Percentiles rank a stretch among this genome's conserved stretches.
phyloP scores from a whole-genome alignment of 495 filamentous ascomycete species.

The Podospora appendiculata region DNA sequence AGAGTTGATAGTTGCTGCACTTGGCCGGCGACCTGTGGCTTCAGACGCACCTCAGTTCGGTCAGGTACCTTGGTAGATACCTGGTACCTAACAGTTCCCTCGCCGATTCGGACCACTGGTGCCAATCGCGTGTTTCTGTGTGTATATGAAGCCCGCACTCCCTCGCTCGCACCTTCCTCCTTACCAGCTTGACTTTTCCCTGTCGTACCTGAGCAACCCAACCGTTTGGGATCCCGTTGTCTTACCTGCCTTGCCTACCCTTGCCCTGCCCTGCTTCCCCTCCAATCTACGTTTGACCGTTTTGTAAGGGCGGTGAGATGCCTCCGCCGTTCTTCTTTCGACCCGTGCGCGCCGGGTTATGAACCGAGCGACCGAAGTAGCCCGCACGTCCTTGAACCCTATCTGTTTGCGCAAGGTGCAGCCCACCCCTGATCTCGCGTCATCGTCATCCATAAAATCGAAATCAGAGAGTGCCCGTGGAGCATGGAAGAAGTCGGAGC shows the following conservation, averaged over 20 bases:
- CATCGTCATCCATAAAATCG: slow-evolving; percentile 24
- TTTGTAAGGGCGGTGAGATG: slow-evolving; percentile 27
- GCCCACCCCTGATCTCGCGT: slow-evolving; percentile 23
- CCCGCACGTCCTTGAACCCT: no score
- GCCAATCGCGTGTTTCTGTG: slow-evolving; percentile 1
- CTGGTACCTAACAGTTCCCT: not conserved
- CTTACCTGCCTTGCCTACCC: not conserved
- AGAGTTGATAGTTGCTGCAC: no score
- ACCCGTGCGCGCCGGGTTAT: slow-evolving; percentile 24
- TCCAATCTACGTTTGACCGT: not conserved
- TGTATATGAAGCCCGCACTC: slow-evolving; percentile 3
- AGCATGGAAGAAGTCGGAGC: slow-evolving; percentile 14
- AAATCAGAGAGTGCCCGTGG: slow-evolving; percentile 9
- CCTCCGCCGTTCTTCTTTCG: slow-evolving; percentile 27
- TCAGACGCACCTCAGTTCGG: no score
- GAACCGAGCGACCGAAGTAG: slow-evolving; percentile 4
- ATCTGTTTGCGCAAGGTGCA: slow-evolving; percentile 14
- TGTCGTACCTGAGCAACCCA: not conserved
- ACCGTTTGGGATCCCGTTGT: not conserved
- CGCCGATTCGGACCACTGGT: slow-evolving; percentile 6
- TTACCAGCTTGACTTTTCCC: not conserved
- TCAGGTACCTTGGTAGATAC: no score
- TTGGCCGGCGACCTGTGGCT: no score
- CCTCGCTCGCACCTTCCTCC: not conserved
- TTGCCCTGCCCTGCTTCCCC: not conserved